Base-by-base conservation (phyloP, 805 yeast genomes). In the Zygosaccharomyces kombuchaensis region DNA sequence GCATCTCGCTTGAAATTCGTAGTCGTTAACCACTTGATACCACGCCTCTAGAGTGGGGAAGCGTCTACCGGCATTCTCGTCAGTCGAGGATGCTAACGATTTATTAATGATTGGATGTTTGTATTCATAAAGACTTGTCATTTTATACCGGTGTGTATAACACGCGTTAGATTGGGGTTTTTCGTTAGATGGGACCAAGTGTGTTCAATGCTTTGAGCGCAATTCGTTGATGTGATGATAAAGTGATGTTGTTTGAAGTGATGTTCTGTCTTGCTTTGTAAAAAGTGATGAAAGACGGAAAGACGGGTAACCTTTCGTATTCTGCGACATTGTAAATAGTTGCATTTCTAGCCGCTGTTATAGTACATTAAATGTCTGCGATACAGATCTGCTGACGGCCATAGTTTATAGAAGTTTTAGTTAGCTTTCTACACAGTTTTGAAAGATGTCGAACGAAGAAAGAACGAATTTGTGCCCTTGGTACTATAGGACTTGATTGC, bases 1-100 rank as follows among this genome's bases (percentile, higher is more conserved):
- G 35, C 66, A 62, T n/a, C 67, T 40, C 4, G 67, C 61, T 44
- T 65, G 66, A 41, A 58, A 63, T 46, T 65, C 69, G 36, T 65
- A 65, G 37, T 65, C 68, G 41, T 63, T 62, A 31, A 65, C 59
- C 27, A 60, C 67, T 40, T 60, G 55, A 41, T 65, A 62, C 67
- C 67, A 65, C 14, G 59, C 56, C 19, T 60, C 60, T 36, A 65
- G 45, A 35, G 60, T 61, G 2, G 56, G 48, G 39, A 65, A 65
- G 29, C 56, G 58, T 23, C 50, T 53, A 14, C 59, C 59, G 17
- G 53, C 31, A 14, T 44, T 47, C 9, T 55, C 56, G 16, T 56
- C 60, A 12, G 57, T 51, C 17, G 57, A 54, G 9, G 56, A 39
- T 10, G 59, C 63, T 40, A 64, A 46, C n/a, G 57, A 53, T 42